Base-by-base conservation (phyloP, 1,284 basidiomycete genomes). In the Ganoderma leucocontextum region DNA sequence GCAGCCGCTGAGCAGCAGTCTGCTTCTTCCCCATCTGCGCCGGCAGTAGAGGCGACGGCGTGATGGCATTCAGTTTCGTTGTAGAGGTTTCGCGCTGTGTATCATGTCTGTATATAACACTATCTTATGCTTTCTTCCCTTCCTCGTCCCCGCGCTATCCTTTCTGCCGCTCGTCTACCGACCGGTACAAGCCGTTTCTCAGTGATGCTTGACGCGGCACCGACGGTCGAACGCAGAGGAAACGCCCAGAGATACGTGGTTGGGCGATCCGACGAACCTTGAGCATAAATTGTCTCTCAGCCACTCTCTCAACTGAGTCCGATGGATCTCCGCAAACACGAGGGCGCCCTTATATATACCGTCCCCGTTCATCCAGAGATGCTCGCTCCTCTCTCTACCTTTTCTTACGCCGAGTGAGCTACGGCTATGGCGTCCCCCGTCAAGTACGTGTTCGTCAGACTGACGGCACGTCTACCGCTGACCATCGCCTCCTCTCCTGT, bases 251-350 rank as follows among this genome's bases (percentile, higher is more conserved):
- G 29, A 22, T 41, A 22, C 17, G 60, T 36, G 36, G 62, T 38
- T 19, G 55, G 55, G 61, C 62, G 65, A 61, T 41, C 65, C 42
- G 39, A 58, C 47, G 42, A 47, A 67, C 60, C 63, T 62, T 62
- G 58, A 62, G 65, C 60, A 35, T 59, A 44, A 68, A 38, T 72
- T 68, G 47, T 63, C 65, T 61, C 67, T 70, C 65, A 70, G 71
- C 71, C 66, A 60, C 57, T 49, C 52, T 29, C 60, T 42, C 38
- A 35, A 35, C 52, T 35, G 61, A 70, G 71, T 72, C 71, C 71
- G 71, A 72, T 67, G 69, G 57, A 72, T 69, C 71, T 72, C 71
- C 71, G 71, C 71, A 33, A 57, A 64, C 60, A 63, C 61, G 55
- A 52, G 38, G 36, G 65, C 67, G 64, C 67, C 33, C 55, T 58